These are phyloP conservation scores for Saccharomyces uvarum DNA, from an alignment of 1,139 yeast species.

Conservation along the genomic window DNA sequence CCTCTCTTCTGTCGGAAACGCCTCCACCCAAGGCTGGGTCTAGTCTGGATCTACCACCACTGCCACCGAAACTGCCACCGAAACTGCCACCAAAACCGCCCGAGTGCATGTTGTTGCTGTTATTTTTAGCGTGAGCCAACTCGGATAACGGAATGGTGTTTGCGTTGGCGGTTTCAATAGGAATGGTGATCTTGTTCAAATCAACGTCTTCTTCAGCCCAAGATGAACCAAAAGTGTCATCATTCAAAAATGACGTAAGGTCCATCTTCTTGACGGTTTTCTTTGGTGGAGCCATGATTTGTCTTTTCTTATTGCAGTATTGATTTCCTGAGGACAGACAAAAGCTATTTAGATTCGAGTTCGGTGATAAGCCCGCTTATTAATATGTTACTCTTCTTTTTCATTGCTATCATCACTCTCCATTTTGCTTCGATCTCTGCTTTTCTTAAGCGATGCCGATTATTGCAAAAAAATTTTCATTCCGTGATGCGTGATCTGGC, in stretches of 20 bases:
- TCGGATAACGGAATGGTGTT: constrained; percentile 29
- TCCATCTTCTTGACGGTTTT: constrained; percentile 46
- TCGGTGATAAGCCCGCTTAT: background rate
- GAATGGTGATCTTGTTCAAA: constrained; percentile 55
- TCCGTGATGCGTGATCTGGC: background rate
- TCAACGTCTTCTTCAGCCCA: constrained; percentile 79
- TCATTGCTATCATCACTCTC: background rate
- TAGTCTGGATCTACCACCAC: constrained; percentile 30
- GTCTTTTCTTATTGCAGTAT: background rate
- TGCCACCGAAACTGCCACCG: constrained; percentile 19
- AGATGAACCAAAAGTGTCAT: constrained; percentile 49
- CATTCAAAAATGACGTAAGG: constrained; percentile 47
- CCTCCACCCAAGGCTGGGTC: constrained; percentile 35
- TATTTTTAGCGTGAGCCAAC: constrained; percentile 18
- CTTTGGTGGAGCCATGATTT: constrained; percentile 44
- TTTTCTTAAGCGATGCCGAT: background rate
- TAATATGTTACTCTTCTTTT: background rate
- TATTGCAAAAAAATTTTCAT: background rate
- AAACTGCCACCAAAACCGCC: constrained; percentile 11
- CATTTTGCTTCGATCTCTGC: background rate
- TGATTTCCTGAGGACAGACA: background rate
- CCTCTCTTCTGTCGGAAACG: constrained; percentile 42
- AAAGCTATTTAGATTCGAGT: background rate
- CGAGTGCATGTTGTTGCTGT: constrained; percentile 5
- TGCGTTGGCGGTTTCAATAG: constrained; percentile 31